phyloP scores from a whole-genome alignment of 306 rosid species.

The Gleditsia sinensis region DNA sequence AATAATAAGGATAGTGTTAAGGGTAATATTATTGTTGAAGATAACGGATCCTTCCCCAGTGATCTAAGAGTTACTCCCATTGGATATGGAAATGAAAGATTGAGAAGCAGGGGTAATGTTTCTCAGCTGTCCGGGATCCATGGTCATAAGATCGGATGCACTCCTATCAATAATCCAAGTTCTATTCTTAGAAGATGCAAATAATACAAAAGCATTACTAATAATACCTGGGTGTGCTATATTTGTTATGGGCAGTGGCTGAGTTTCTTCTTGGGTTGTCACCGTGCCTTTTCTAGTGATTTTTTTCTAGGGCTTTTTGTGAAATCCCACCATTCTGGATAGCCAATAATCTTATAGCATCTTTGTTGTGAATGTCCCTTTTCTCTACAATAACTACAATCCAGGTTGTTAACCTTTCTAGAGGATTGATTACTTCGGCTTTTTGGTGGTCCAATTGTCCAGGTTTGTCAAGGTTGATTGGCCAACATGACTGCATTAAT shows the following conservation, averaged over 20 bases:
- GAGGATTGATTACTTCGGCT: background rate
- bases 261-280: background rate
- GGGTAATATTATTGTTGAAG: background rate
- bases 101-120: background rate
- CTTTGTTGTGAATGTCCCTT: background rate
- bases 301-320: slow-evolving; percentile 3
- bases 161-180: slow-evolving; percentile 23
- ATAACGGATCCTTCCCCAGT: background rate
- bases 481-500: background rate
- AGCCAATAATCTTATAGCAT: background rate
- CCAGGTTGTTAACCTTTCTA: background rate
- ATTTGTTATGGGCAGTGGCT: background rate
- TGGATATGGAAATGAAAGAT: background rate
- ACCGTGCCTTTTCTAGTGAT: background rate
- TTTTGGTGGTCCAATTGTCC: background rate
- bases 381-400: background rate
- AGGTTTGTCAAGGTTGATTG: background rate
- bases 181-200: background rate
- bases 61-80: background rate
- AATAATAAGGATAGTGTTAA: too few species aligned
- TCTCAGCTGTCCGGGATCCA: background rate
- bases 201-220: background rate
- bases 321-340: background rate
- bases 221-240: background rate
- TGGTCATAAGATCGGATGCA: slow-evolving; percentile 15